A percentile compares a stretch with the other conserved stretches of the same genome.
phyloP scores from a whole-genome alignment of 768 basidiomycete species.

The Phlebiopsis flavidoalba region DNA sequence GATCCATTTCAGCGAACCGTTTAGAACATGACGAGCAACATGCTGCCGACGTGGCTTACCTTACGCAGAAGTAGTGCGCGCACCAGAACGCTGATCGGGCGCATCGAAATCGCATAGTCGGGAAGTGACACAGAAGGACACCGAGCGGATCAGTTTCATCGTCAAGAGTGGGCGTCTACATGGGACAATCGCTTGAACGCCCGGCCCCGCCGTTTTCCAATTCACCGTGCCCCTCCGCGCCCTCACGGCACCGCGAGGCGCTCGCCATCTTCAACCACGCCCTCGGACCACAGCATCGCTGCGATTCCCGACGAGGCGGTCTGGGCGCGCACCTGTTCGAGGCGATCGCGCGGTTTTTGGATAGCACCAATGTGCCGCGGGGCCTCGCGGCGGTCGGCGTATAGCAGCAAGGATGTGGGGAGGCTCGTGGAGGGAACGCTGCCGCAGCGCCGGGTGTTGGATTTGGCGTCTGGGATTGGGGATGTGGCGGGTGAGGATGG shows the following conservation, averaged over 20 bases:
- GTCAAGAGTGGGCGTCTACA: too few species aligned
- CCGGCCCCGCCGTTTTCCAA: conserved; percentile 95
- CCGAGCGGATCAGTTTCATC: too few species aligned
- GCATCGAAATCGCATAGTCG: too few species aligned
- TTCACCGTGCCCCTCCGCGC: conserved; percentile 85
- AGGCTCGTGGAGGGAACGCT: conserved; percentile 87
- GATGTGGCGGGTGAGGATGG: conserved; percentile 81
- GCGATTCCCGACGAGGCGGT: conserved; percentile 74
- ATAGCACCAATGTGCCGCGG: conserved; percentile 77
- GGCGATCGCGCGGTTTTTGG: conserved; percentile 84
- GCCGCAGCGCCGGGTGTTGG: conserved; percentile 78
- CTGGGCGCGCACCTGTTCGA: conserved; percentile 77
- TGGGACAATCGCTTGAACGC: too few species aligned
- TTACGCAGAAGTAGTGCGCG: too few species aligned
- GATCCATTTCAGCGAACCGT: too few species aligned
- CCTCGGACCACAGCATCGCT: conserved; percentile 64
- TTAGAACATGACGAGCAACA: too few species aligned
- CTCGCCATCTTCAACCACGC: conserved; percentile 69
- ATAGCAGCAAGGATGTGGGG: conserved; percentile 58
- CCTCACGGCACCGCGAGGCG: conserved; percentile 54
- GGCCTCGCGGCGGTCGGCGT: conserved; percentile 83
- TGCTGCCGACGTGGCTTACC: too few species aligned
- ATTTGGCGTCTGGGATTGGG: conserved; percentile 88
- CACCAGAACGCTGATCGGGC: too few species aligned
- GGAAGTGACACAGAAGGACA: too few species aligned